Base-by-base conservation (phyloP, 2,329 filamentous ascomycete genomes). In the Penicillium sp. region DNA sequence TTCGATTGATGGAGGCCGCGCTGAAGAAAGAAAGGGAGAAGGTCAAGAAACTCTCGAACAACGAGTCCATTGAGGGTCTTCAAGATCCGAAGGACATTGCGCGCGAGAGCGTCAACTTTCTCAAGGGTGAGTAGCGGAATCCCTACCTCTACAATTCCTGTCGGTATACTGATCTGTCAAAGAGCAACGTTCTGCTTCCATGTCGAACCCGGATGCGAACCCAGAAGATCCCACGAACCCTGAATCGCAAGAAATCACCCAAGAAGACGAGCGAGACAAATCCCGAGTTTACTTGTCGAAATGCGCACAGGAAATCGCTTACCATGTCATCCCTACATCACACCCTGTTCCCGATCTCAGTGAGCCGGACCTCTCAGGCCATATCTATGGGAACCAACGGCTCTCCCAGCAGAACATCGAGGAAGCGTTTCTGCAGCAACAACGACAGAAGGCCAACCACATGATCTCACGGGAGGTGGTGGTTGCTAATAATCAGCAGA, bases 1-100 rank as follows among this genome's bases (percentile, higher is more conserved):
- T 98, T 62, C 85, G 88, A 58, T 92, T 98, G 79, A 85, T 98
- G 65, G 93, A 98, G 80, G 88, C 89, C 71, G 95, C 94, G 65
- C 83, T 97, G 72, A 93, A 91, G 78, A 90, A 92, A 65, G 92
- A 97, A 80, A 85, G 91, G 24, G 85, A 86, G 57, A 90, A 93
- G 79, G 83, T 87, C 64, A 91, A 82, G 73, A 80, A 80, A 65
- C 74, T 80, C 45, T 77, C 76, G n/a, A 79, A 79, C 58, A 83
- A 81, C 42, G 82, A 83, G 58, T 79, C 89, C 66, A 79, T 84
- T 19, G 81, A 84, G 26, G 81, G 70, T 24, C 54, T 69, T 54
- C 83, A 79, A 62, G 79, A 78, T 68, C 78, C 73, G 66, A 82
- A 75, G 71, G 80, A 80, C 53, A 70, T 75, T 66, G 83, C 76